Evolutionary conservation across 2,329 filamentous ascomycete genomes (phyloP), one percentile per base, ranked within the genome.

Genomic region (Cladophialophora exuberans): DNA sequence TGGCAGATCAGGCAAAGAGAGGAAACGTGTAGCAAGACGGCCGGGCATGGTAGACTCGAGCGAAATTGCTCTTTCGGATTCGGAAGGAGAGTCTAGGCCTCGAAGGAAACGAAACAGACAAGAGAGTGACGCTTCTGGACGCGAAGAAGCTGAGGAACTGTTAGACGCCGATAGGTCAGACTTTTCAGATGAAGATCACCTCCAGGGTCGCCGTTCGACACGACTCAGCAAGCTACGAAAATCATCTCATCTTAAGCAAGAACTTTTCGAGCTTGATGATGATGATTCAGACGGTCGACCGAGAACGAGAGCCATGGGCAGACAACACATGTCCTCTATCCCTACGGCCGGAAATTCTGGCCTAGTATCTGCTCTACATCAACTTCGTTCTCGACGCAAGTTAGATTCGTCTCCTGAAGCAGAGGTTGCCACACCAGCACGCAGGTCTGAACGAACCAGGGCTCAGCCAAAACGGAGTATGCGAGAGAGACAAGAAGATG

Each of bases 401-500:
- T 23, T 15, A 10, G 47, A 47, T 17, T 56, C 51, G 10, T 62
- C 53, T 28, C 41, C 55, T n/a, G 54, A 60, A 20, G 35, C 41
- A 11, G 55, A 52, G 9, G 18, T 43, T 15, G 63, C 57, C 11
- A 66, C 62, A 11, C 62, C 57, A n/a, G 66, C 63, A 6, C 66
- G 72, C 7, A 61, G 57, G 26, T 75, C 72, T 4, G 67, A 63
- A 10, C 64, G 73, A 25, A 59, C 64, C 1, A 64, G 67, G 20
- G 66, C 63, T 18, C 50, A 57, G 3, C 45, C 65, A 5, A 64
- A 65, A 18, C 71, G 66, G 36, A 79, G 67, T 52, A 73, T 83
- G 68, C 71, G 67, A 49, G 80, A 83, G 54, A 63, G 65, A 17
- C 66, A 72, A 7, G 83, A 88, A 58, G 72, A 78, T 33, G 74